phyloP scores from a whole-genome alignment of 805 yeast genomes.

The Allodekkera sacchari region DNA sequence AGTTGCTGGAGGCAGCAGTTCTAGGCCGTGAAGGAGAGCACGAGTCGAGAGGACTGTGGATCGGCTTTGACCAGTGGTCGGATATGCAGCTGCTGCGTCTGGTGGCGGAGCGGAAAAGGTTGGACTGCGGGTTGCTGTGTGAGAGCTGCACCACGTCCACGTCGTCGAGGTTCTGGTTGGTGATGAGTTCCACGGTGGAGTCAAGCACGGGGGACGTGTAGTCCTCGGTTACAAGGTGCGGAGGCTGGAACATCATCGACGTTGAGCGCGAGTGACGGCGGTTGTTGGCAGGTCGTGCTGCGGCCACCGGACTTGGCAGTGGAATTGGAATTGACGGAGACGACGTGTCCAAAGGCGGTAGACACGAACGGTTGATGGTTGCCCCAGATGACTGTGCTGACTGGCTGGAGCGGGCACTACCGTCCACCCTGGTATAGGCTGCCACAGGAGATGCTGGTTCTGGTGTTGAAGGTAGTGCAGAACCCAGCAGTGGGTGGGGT shows the following conservation, averaged over 20 bases:
- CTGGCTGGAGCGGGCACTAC: no score
- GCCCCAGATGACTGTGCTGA: no score
- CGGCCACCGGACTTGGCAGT: conserved; percentile 1
- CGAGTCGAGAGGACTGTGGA: background rate
- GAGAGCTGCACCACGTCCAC: conserved; percentile 54
- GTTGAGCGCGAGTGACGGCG: background rate
- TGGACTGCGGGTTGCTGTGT: conserved; percentile 6
- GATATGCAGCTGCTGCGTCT: background rate
- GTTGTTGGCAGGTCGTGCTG: background rate
- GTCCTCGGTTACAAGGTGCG: conserved; percentile 45
- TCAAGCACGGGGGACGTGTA: conserved; percentile 76
- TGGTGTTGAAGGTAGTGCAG: no score
- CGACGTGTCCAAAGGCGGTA: no score
- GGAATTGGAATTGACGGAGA: background rate
- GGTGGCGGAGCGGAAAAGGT: background rate
- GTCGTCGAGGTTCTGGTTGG: conserved; percentile 49
- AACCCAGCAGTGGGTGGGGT: no score
- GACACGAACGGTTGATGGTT: no score
- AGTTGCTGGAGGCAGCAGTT: background rate
- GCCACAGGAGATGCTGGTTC: no score
- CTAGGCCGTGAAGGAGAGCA: background rate
- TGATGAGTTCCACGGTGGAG: conserved; percentile 60
- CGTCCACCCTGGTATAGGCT: no score
- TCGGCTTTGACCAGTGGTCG: background rate
- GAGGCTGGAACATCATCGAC: conserved; percentile 3